Evolutionary conservation across 2,329 filamentous ascomycete species (phyloP).

Genomic region (Metarhizium brunneum): DNA sequence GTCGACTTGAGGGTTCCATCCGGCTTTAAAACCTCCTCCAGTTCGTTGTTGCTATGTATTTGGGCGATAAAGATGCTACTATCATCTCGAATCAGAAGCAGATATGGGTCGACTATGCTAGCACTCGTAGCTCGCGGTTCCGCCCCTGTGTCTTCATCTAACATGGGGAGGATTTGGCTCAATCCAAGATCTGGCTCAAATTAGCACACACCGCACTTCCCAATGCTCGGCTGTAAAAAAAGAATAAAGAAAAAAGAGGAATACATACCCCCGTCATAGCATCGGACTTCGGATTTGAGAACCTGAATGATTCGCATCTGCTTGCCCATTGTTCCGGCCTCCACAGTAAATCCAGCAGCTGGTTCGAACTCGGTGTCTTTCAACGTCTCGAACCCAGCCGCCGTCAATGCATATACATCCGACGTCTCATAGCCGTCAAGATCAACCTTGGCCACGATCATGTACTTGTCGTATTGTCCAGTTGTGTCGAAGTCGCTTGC

Average conservation of each 20-base stretch:
- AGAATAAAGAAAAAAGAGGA: too few relatives aligned
- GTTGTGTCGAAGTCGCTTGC: conserved; percentile 48
- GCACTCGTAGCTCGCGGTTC: conserved; percentile 71
- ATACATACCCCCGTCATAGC: conserved; percentile 74
- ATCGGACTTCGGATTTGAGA: conserved; percentile 75
- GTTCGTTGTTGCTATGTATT: conserved; percentile 67
- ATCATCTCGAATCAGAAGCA: conserved; percentile 78
- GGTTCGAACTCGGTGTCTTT: conserved; percentile 85
- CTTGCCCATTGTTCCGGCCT: conserved; percentile 74
- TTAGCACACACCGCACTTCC: conserved; percentile 8
- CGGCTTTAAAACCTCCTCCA: conserved; percentile 68
- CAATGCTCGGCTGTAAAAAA: conserved; percentile 1
- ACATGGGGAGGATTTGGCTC: conserved; percentile 84
- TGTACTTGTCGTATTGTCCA: conserved; percentile 64
- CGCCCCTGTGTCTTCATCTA: conserved; percentile 78
- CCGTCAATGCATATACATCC: conserved; percentile 67
- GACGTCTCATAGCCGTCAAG: conserved; percentile 65
- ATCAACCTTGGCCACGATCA: conserved; percentile 71
- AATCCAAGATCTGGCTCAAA: conserved; percentile 64
- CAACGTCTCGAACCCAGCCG: conserved; percentile 63
- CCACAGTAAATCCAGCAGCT: conserved; percentile 76
- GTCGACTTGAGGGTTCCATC: conserved; percentile 46
- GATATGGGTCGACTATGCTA: conserved; percentile 78
- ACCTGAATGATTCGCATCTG: conserved; percentile 80
- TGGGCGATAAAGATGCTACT: conserved; percentile 69